phyloP scores from a whole-genome alignment of 2,329 filamentous ascomycete genomes.

The Stromatinia cepivora region DNA sequence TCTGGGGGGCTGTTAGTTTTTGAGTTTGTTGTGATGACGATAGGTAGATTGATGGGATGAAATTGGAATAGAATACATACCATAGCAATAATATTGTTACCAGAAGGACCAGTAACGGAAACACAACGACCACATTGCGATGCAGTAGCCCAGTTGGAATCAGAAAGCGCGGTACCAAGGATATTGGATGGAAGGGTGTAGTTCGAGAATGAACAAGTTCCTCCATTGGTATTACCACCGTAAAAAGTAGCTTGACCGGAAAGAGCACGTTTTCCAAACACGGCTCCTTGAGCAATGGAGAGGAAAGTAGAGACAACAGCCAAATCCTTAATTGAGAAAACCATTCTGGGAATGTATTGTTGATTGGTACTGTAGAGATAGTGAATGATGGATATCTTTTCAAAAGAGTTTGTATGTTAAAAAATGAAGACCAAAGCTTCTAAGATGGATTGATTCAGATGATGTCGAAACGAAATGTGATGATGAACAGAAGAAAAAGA shows the following conservation, averaged over 20 bases:
- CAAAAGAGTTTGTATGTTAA: slow-evolving; percentile 1
- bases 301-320: slow-evolving; percentile 27
- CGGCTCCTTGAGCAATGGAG: slow-evolving; percentile 36
- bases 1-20: slow-evolving; percentile 40
- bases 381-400: slow-evolving; percentile 11
- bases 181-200: slow-evolving; percentile 61
- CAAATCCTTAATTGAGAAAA: slow-evolving; percentile 32
- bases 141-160: slow-evolving; percentile 55
- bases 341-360: slow-evolving; percentile 28
- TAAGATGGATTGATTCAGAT: background rate
- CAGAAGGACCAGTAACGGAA: slow-evolving; percentile 56
- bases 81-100: slow-evolving; percentile 63
- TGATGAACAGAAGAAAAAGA: background rate
- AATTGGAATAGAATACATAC: slow-evolving; percentile 43
- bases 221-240: slow-evolving; percentile 57
- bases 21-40: background rate
- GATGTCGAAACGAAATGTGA: slow-evolving; percentile 6
- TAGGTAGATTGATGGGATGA: background rate
- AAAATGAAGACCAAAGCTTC: slow-evolving; percentile 20
- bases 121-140: slow-evolving; percentile 63
- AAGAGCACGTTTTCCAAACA: slow-evolving; percentile 32
- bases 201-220: slow-evolving; percentile 62
- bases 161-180: slow-evolving; percentile 62
- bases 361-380: background rate
- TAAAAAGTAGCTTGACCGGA: slow-evolving; percentile 53